Base-by-base conservation (phyloP, 2,329 filamentous ascomycete genomes). In the Ophiosphaerella korrae region DNA sequence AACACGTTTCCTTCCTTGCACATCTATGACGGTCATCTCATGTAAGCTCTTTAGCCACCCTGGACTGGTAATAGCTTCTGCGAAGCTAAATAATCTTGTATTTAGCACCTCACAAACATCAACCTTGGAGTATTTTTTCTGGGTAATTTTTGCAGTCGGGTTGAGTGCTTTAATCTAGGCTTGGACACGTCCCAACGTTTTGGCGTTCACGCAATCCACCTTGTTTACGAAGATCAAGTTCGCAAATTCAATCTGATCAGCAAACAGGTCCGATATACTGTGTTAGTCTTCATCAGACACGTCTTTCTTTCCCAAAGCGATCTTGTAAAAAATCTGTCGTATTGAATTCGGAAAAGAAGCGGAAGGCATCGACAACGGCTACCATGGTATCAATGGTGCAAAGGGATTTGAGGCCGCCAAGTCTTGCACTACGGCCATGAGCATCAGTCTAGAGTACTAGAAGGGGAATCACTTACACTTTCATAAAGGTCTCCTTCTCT, bases 211-310 rank as follows among this genome's bases (percentile, higher is more conserved):
- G 52, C 84, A 82, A 53, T 89, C 86, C 5, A 82, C 76, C 70
- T 90, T 90, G 73, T 90, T 90, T 16, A 90, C 73, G 3, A 90
- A 79, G 12, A 90, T 80, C 6, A 90, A 86, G 57, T 90, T 87
- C 0, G 88, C 87, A 60, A 91, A 91, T 70, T 91, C 88, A 52
- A 90, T 88, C 63, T 90, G 88, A 59, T 90, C 88, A 0, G 89
- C 86, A 80, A 90, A 88, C 0, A 91, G 78, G 58, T 90, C 87
- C 0, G 87, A 89, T 2, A 91, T 87, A 0, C 86, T 90, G 0
- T 88, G 77, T 58, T 91, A 87, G 52, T 91, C 88, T 57, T 90
- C 88, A 0, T 72, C 83, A 68, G 5, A 82, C 0, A 70, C 66
- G 47, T 87, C 84, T 5, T 5, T 86, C 79, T 11, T 78, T 70